A percentile compares a stretch with the other conserved stretches of the same genome.
phyloP scores from a whole-genome alignment of 208 protist species.

The Trypanosoma melophagium region DNA sequence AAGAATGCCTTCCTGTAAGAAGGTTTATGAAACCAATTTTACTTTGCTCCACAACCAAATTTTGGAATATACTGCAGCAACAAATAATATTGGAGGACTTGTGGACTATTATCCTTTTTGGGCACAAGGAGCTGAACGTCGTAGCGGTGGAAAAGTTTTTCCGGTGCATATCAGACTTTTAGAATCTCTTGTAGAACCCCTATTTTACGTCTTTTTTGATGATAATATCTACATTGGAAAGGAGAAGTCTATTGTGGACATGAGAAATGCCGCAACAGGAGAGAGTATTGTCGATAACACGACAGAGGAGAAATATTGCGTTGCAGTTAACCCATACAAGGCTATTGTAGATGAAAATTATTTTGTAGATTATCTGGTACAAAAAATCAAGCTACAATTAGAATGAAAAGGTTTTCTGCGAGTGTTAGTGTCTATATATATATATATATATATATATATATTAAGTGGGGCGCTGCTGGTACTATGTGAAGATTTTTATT shows the following conservation, averaged over 20 bases:
- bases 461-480: neutral
- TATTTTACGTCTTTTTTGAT: conserved; percentile 87
- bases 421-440: neutral
- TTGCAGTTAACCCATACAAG: conserved; percentile 77
- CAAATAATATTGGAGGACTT: conserved; percentile 70
- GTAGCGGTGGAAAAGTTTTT: conserved; percentile 83
- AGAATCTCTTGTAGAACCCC: conserved; percentile 17
- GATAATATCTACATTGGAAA: conserved; percentile 89
- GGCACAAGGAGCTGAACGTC: conserved; percentile 74
- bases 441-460: conserved; percentile 10
- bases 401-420: neutral
- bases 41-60: conserved; percentile 44
- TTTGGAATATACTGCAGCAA: conserved; percentile 49
- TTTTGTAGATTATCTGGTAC: conserved; percentile 69
- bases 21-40: conserved; percentile 53
- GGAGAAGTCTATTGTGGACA: conserved; percentile 84
- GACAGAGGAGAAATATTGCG: conserved; percentile 67
- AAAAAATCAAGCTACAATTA: conserved; percentile 47
- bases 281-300: conserved; percentile 43
- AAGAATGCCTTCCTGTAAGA: conserved; percentile 44
- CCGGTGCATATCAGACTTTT: conserved; percentile 34
- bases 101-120: conserved; percentile 90
- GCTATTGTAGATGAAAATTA: conserved; percentile 82
- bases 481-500: neutral
- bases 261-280: conserved; percentile 53